phyloP scores from a whole-genome alignment of 1,284 basidiomycete genomes.

The Ceratobasidium sp. region DNA sequence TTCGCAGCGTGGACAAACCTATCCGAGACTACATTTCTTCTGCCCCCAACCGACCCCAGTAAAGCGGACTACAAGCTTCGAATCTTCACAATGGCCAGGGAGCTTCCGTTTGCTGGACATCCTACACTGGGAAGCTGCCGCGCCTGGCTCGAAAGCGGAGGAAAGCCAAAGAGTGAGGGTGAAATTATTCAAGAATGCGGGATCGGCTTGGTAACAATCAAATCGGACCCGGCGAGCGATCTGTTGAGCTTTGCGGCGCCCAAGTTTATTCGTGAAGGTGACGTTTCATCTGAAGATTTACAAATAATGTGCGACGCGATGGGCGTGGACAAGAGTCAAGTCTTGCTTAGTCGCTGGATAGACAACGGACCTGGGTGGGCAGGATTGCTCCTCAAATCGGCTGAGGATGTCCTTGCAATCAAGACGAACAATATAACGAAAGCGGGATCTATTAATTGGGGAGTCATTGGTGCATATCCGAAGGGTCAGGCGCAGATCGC shows the following conservation, averaged over 20 bases:
- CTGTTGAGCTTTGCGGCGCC: slow-evolving; percentile 20
- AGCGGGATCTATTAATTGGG: slow-evolving; percentile 11
- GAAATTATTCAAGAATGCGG: slow-evolving; percentile 30
- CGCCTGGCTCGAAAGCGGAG: slow-evolving; percentile 11
- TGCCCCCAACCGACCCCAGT: slow-evolving; percentile 16
- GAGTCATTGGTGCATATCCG: slow-evolving; percentile 16
- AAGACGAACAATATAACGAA: background rate
- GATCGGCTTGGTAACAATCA: slow-evolving; percentile 27
- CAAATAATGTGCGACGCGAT: slow-evolving; percentile 2
- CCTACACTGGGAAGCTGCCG: slow-evolving; percentile 25
- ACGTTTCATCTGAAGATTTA: background rate
- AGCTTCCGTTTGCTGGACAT: slow-evolving; percentile 35
- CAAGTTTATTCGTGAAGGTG: slow-evolving; percentile 21
- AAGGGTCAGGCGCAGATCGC: background rate
- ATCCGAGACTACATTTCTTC: slow-evolving; percentile 22
- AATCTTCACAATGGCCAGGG: slow-evolving; percentile 22
- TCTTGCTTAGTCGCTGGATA: slow-evolving; percentile 23
- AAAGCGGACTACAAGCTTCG: slow-evolving; percentile 33
- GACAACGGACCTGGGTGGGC: slow-evolving; percentile 34
- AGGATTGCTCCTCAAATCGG: slow-evolving; percentile 25
- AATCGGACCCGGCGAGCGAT: background rate
- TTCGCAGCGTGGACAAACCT: slow-evolving; percentile 32
- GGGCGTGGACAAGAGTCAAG: background rate
- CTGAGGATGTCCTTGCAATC: slow-evolving; percentile 7
- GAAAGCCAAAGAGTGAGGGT: slow-evolving; percentile 2